phyloP scores from a whole-genome alignment of 257 asterid species.

The Anisodus tanguticus region DNA sequence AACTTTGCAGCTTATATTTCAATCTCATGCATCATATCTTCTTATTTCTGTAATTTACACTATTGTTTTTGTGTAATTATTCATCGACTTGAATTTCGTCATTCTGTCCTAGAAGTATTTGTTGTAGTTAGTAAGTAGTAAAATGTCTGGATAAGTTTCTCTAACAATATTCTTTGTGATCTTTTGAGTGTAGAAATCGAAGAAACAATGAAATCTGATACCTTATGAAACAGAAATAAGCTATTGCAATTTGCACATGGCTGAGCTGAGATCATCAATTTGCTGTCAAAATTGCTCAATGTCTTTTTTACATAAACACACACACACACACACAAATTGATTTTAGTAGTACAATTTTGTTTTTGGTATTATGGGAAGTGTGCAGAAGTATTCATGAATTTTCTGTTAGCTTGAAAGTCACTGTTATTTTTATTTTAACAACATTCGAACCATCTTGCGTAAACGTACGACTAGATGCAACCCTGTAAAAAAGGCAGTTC shows the following conservation, averaged over 20 bases:
- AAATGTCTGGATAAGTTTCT: not conserved
- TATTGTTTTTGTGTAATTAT: not conserved
- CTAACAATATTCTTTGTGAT: not conserved
- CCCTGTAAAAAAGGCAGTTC: not conserved
- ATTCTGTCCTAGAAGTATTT: not conserved
- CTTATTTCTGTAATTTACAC: not conserved
- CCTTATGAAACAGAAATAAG: not conserved
- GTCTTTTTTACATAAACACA: not conserved
- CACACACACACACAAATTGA: too few relatives aligned
- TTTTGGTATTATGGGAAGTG: not conserved
- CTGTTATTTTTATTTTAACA: not conserved
- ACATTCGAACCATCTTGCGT: not conserved
- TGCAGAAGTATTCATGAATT: not conserved
- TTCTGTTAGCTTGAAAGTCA: not conserved
- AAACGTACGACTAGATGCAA: not conserved
- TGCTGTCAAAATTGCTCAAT: not conserved
- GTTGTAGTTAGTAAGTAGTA: not conserved
- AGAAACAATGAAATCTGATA: conserved; percentile 67
- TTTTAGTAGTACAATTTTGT: not conserved
- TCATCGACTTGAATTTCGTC: not conserved
- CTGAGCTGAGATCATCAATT: not conserved
- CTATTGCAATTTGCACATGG: conserved; percentile 13
- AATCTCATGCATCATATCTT: not conserved
- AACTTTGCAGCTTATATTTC: not conserved
- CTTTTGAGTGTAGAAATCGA: conserved; percentile 71